A percentile compares a stretch with the other conserved stretches of the same genome.
These are phyloP conservation scores for Beauveria medogensis DNA, from an alignment of 2,329 filamentous ascomycete species.

Conservation along the genomic window DNA sequence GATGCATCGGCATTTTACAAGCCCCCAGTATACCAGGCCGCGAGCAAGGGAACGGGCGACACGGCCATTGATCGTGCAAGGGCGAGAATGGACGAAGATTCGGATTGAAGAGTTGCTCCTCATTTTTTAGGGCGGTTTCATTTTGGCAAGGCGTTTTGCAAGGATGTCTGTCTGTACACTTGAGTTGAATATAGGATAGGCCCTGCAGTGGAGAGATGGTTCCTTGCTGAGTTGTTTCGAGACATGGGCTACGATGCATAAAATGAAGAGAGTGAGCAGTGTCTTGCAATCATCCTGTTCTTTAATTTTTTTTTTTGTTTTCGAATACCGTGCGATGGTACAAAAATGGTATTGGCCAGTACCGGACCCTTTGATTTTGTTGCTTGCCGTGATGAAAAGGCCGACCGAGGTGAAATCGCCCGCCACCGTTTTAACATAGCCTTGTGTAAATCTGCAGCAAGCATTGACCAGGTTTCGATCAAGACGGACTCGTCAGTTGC, in stretches of 20 bases:
- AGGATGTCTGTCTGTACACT: neutral
- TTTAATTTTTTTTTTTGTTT: neutral
- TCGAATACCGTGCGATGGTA: neutral
- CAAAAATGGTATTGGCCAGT: no score
- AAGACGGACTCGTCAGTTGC: no score
- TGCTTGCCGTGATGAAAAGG: no score
- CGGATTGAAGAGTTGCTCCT: conserved; percentile 35
- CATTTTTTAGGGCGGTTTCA: neutral
- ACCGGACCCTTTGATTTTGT: no score
- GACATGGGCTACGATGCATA: neutral
- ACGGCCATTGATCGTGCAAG: conserved; percentile 54
- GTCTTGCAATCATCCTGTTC: neutral
- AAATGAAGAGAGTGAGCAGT: neutral
- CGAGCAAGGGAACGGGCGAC: conserved; percentile 43
- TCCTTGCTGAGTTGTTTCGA: neutral
- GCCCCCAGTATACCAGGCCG: conserved; percentile 47
- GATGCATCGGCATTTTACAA: conserved; percentile 64
- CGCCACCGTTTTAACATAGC: no score
- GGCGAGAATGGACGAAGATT: conserved; percentile 52
- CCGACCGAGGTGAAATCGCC: no score
- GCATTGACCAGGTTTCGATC: no score
- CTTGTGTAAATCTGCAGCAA: no score
- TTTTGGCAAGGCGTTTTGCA: conserved; percentile 6
- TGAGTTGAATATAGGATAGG: neutral
- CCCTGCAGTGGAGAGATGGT: neutral